Evolutionary conservation across 1,139 yeast genomes (phyloP).

Genomic region (Saccharomyces hybrid): DNA sequence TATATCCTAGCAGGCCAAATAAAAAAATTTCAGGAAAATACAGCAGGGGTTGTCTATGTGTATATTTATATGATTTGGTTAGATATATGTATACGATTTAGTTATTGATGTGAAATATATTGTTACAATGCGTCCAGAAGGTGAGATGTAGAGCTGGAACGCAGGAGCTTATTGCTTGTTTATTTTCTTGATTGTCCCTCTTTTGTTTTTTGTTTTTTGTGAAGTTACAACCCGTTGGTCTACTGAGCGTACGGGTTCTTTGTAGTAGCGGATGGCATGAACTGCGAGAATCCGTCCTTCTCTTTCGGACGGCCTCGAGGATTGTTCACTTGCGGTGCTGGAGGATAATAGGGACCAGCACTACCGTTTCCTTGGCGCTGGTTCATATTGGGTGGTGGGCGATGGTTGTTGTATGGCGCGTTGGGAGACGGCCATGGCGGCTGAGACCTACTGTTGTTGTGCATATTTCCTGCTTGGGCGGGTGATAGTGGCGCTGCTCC

Average conservation of each 20-base stretch:
- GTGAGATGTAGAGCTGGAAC: neutral
- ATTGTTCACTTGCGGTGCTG: constrained; percentile 9
- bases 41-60: neutral
- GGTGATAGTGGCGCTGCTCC: neutral
- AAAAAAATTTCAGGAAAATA: neutral
- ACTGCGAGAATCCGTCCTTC: constrained; percentile 26
- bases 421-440: neutral
- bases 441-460: neutral
- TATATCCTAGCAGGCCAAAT: neutral
- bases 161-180: neutral
- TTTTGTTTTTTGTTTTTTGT: neutral
- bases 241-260: constrained; percentile 8
- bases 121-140: neutral
- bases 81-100: neutral
- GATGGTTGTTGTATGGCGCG: neutral
- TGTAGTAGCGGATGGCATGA: constrained; percentile 21
- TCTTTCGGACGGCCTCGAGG: constrained; percentile 3
- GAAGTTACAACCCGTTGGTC: neutral
- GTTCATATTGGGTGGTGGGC: neutral
- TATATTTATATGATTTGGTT: neutral
- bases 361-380: neutral
- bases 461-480: neutral
- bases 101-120: neutral
- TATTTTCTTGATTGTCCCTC: neutral
- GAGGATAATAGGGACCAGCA: constrained; percentile 7